These are phyloP conservation scores for Pythium dissotocum DNA, from an alignment of 352 stramenopile species.

Conservation along the genomic window DNA sequence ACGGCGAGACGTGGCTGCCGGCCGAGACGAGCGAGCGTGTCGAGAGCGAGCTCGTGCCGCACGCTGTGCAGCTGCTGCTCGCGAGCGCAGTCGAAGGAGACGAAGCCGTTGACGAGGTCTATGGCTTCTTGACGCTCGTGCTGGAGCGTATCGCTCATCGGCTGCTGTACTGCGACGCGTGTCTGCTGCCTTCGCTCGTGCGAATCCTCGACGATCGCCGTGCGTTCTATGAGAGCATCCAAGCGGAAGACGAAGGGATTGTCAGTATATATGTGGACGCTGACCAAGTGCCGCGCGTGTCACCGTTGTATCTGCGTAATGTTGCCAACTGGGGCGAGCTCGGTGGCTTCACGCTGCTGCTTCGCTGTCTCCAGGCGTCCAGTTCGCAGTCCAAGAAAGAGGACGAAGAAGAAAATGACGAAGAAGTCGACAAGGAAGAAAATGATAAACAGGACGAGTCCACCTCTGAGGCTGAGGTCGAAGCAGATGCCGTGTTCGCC, in stretches of 20 bases:
- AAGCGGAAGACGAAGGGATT: not conserved
- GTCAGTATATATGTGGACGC: conserved; percentile 8
- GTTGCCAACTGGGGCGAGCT: conserved; percentile 55
- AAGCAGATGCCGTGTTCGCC: conserved; percentile 26
- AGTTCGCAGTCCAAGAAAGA: conserved; percentile 3
- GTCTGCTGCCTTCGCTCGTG: conserved; percentile 44
- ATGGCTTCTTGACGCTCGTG: conserved; percentile 54
- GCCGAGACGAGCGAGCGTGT: conserved; percentile 39
- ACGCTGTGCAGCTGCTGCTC: conserved; percentile 59
- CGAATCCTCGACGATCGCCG: conserved; percentile 61
- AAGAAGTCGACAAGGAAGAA: not conserved
- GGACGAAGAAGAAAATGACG: conserved; percentile 1
- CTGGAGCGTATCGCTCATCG: conserved; percentile 33
- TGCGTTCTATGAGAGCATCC: conserved; percentile 52
- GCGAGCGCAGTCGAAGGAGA: conserved; percentile 6
- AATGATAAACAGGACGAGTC: conserved; percentile 1
- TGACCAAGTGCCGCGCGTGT: conserved; percentile 23
- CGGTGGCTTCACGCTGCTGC: conserved; percentile 54
- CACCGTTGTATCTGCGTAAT: conserved; percentile 46
- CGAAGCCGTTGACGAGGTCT: conserved; percentile 36
- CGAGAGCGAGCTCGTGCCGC: conserved; percentile 54
- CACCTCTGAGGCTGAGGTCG: conserved; percentile 8
- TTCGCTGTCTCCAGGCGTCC: conserved; percentile 39
- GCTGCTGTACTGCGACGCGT: conserved; percentile 40
- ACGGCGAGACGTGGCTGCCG: conserved; percentile 25